phyloP scores from a whole-genome alignment of 2,329 filamentous ascomycete species.

The Colletotrichum sansevieriae region DNA sequence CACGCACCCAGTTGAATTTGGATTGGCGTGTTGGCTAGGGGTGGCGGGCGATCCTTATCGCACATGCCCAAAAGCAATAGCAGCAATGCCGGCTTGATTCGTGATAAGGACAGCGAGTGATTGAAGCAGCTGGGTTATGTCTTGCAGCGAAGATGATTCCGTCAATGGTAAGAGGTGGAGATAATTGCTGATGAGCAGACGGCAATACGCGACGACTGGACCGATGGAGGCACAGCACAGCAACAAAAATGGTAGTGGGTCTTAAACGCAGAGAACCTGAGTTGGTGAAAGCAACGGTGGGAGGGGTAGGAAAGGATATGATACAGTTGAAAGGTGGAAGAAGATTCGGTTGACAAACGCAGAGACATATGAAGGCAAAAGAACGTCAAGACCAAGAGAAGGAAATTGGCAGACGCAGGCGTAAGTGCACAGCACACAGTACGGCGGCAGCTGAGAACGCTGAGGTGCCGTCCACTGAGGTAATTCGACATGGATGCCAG shows the following conservation, averaged over 20 bases:
- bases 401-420: constrained; percentile 6
- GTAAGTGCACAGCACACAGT: too few species aligned
- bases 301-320: constrained; percentile 9
- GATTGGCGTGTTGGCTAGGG: constrained; percentile 43
- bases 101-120: background rate
- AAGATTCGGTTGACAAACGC: background rate
- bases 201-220: too few species aligned
- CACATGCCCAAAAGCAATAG: constrained; percentile 43
- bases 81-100: constrained; percentile 3
- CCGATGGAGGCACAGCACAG: background rate
- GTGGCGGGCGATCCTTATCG: constrained; percentile 49
- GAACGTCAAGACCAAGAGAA: background rate
- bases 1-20: constrained; percentile 20
- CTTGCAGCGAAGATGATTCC: constrained; percentile 3
- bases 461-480: background rate
- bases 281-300: background rate
- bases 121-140: constrained; percentile 2
- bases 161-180: constrained; percentile 3
- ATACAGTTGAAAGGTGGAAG: background rate
- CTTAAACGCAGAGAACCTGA: background rate
- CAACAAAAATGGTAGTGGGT: background rate
- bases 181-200: background rate
- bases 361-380: background rate
- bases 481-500: constrained; percentile 9
- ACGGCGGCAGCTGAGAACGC: background rate